phyloP scores from a whole-genome alignment of 305 asterid species.

The Stenogyne calaminthoides region DNA sequence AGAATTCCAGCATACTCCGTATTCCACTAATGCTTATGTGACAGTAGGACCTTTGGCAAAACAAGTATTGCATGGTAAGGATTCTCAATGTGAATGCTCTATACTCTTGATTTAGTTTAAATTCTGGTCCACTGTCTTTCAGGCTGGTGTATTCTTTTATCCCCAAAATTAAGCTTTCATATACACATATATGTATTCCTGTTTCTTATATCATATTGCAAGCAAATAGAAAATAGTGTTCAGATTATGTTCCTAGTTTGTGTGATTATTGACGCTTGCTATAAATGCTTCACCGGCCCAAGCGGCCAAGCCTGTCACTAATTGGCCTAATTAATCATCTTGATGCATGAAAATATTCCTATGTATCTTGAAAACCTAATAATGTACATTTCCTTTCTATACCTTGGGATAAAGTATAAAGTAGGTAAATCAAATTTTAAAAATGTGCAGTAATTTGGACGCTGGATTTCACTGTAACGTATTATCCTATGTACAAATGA shows the following conservation, averaged over 20 bases:
- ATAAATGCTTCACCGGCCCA: no score
- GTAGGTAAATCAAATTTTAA: neutral
- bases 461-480: neutral
- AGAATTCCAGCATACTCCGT: conserved; percentile 96
- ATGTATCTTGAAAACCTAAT: neutral
- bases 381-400: neutral
- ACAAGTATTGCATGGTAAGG: conserved; percentile 77
- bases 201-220: neutral
- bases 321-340: neutral
- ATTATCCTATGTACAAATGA: conserved; percentile 1
- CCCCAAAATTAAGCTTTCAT: neutral
- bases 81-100: conserved; percentile 24
- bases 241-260: neutral
- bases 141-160: neutral
- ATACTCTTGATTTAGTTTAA: conserved; percentile 4
- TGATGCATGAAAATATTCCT: conserved; percentile 6
- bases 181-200: neutral
- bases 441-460: neutral
- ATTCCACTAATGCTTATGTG: conserved; percentile 89
- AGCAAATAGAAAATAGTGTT: neutral
- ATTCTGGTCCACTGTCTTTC: neutral
- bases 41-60: conserved; percentile 78
- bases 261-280: no score
- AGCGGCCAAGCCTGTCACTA: no score
- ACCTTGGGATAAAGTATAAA: conserved; percentile 2